phyloP scores from a whole-genome alignment of 2,329 filamentous ascomycete species.

The Pseudohalonectria lignicola region DNA sequence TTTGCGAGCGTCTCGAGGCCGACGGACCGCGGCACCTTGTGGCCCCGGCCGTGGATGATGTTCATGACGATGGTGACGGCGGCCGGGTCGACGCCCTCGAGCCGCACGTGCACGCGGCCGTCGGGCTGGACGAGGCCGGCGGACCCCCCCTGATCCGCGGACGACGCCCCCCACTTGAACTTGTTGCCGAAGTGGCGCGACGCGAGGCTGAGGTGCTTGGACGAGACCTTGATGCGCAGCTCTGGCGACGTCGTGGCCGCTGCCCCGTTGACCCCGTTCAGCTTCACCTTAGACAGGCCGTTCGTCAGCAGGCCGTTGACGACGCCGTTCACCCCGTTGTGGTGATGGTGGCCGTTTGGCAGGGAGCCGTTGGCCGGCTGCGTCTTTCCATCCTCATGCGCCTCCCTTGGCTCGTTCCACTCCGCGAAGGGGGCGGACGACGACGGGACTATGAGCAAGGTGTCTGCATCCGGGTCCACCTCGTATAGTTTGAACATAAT shows the following conservation, averaged over 20 bases:
- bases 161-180: conserved; percentile 8
- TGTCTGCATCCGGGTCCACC: conserved; percentile 21
- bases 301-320: not conserved
- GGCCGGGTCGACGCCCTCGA: conserved; percentile 21
- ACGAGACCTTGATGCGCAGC: conserved; percentile 22
- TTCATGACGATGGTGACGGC: conserved; percentile 29
- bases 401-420: too few species aligned
- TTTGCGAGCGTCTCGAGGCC: conserved; percentile 29
- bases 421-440: conserved; percentile 10
- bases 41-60: conserved; percentile 29
- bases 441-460: conserved; percentile 17
- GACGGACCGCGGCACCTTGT: conserved; percentile 25
- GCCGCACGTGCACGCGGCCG: conserved; percentile 17
- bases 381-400: conserved; percentile 1
- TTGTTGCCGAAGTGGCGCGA: conserved; percentile 17
- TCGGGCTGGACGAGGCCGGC: conserved; percentile 11
- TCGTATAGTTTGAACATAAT: conserved; percentile 21
- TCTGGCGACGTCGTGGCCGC: conserved; percentile 7
- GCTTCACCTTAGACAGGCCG: conserved; percentile 2
- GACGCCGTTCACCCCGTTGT: not conserved
- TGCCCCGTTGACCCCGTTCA: not conserved
- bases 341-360: not conserved
- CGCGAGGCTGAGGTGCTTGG: conserved; percentile 22
- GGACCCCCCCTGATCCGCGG: not conserved
- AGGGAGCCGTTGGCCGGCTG: not conserved